Conservation (phyloP, 2,329 filamentous ascomycete genomes). For the Clarireedia monteithiana region DNA sequence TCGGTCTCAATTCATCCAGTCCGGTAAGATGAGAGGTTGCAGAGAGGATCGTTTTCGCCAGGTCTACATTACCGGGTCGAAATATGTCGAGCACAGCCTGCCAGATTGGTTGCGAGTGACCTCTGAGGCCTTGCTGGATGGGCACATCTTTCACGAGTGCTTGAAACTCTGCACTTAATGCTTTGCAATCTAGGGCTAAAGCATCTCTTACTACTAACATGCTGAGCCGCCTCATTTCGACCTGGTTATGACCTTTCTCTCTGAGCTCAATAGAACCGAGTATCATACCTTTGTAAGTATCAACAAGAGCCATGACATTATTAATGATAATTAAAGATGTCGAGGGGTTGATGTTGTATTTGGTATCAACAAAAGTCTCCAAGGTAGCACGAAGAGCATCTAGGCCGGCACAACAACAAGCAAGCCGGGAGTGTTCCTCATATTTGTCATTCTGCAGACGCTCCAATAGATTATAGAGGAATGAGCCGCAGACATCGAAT, state of each 20-base stretch:
- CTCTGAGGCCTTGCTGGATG: conserved; percentile 59
- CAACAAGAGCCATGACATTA: conserved; percentile 56
- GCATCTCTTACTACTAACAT: conserved; percentile 59
- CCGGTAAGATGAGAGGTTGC: conserved; percentile 57
- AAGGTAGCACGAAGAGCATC: conserved; percentile 50
- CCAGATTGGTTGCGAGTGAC: conserved; percentile 71
- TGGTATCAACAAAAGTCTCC: conserved; percentile 44
- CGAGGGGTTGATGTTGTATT: conserved; percentile 40
- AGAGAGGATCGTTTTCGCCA: conserved; percentile 65
- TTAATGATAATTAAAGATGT: conserved; percentile 56
- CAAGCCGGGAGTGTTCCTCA: conserved; percentile 48
- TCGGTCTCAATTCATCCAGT: conserved; percentile 59
- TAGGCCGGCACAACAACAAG: conserved; percentile 59
- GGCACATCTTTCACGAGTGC: conserved; percentile 52
- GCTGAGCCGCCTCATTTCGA: conserved; percentile 46
- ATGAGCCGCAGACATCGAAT: conserved; percentile 70
- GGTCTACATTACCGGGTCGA: conserved; percentile 54
- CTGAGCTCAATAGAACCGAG: conserved; percentile 43
- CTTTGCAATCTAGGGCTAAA: conserved; percentile 63
- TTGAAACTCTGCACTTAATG: conserved; percentile 59
- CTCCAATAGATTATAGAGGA: conserved; percentile 67
- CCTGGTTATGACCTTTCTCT: conserved; percentile 33
- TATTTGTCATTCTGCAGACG: conserved; percentile 49
- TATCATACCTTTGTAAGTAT: conserved; percentile 55
- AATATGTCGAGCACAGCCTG: conserved; percentile 64